phyloP scores from a whole-genome alignment of 2,329 filamentous ascomycete genomes.

The Colletotrichum sp. region DNA sequence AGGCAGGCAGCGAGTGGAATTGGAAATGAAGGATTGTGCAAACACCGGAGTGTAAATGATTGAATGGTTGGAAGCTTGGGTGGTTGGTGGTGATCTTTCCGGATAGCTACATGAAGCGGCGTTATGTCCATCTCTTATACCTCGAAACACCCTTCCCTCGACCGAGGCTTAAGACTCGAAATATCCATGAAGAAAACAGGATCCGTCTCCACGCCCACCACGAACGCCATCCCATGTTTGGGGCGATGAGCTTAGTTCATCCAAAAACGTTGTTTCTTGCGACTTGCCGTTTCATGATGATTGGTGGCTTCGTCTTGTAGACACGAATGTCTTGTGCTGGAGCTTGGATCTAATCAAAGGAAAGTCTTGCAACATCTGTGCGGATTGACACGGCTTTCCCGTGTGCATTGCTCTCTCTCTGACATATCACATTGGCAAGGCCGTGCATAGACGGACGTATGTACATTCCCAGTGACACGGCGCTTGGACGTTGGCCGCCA shows the following conservation, averaged over 20 bases:
- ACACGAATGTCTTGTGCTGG: constrained; percentile 2
- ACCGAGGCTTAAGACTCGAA: neutral
- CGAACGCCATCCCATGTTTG: neutral
- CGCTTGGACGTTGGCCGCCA: neutral
- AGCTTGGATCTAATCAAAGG: neutral
- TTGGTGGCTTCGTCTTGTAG: constrained; percentile 8
- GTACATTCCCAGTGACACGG: neutral
- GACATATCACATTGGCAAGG: neutral
- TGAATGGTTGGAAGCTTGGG: neutral
- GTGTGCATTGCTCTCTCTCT: neutral
- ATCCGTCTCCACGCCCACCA: neutral
- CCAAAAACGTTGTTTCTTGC: constrained; percentile 13
- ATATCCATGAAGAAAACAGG: neutral
- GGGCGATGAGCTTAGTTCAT: neutral
- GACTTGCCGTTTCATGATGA: constrained; percentile 14
- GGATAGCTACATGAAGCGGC: neutral
- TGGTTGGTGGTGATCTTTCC: neutral
- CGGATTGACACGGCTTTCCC: neutral
- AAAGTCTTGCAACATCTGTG: neutral
- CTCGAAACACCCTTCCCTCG: neutral
- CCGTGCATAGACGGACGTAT: constrained; percentile 2
- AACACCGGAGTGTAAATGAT: neutral
- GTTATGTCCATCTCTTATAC: constrained; percentile 3
- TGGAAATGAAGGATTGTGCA: neutral
- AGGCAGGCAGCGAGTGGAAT: neutral